Base-by-base conservation (phyloP, 2,329 filamentous ascomycete species). In the Alternaria postmessia region DNA sequence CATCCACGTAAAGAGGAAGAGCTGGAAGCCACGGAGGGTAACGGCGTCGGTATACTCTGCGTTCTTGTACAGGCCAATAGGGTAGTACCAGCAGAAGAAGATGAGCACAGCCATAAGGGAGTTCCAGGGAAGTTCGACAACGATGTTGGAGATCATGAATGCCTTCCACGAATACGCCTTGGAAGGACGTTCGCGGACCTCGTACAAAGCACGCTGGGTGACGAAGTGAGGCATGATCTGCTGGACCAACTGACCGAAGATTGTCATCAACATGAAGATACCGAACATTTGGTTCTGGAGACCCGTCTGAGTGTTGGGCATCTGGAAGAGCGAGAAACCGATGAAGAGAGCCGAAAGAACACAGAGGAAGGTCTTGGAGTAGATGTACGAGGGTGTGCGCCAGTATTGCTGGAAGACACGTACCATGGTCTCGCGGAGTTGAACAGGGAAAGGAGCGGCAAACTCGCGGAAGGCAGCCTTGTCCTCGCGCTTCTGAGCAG, bases 341-440 rank as follows among this genome's bases (percentile, higher is more conserved):
- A 95, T 91, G 77, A 94, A 96, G 12, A 96, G 84, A 4, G 89
- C 83, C 16, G 85, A 84, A 16, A 88, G 79, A 24, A 86, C 80
- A 74, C 89, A 92, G 18, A 96, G 88, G 1, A 85, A 81, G 0
- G 84, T 76, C 83, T 96, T 96, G 71, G 91, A 89, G 82, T 94
- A 96, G 78, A 97, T 94, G 82, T 96, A 96, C 5, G 89, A 86
- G 0, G 93, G 93, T 0, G 89, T 94, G 61, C 93, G 91, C 93
- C 93, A 96, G 85, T 95, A 96, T 77, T 96, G 93, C 74, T 94
- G 87, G 83, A 95, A 95, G 26, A 95, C 90, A 71, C 93, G 92
- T 66, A 85, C 77, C 18, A 87, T 85, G 57, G 92, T 91, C 72
- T 89, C 84, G 57, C 79, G 81, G 42, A 94, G 81, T 78, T 97